Evolutionary conservation across 768 basidiomycete genomes (phyloP), one percentile per base, ranked within the genome.

Genomic region (Roridomyces roridus): DNA sequence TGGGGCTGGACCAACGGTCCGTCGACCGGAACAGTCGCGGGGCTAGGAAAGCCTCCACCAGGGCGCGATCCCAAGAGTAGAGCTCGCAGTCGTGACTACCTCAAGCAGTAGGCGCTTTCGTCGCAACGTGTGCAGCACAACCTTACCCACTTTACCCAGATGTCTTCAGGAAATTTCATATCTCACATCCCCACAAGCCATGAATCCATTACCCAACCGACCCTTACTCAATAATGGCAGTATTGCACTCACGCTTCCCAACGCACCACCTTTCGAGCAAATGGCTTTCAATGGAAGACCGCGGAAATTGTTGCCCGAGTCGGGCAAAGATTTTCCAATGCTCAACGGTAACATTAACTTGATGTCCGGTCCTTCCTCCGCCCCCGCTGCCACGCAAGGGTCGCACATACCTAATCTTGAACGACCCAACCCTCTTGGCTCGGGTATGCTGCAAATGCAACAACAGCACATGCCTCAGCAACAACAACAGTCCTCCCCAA

Each of bases 111-210:
- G 39, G 61, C 68, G 89, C 81, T 50, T 31, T 26, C n/a, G 15
- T 39, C 18, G 45, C 36, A 43, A 52, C 46, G 26, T 55, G 39
- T 56, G 47, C 21, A 26, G 26, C 44, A 37, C 28, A 56, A 26
- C 36, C 60, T 49, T 43, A 49, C 46, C 24, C 37, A 20, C 37
- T 45, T 46, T 14, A 46, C 72, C 6, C 60, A 95, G 92, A 74
- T 98, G 97, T 74, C 80, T 99, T 23, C 97, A 98, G 76, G 97
- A 99, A 80, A 92, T 99, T 63, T 92, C 93, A 12, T 99, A 99
- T 74, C 79, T 99, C 50, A 99, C 97, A 1, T 98, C 96, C 0
- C 89, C 94, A 1, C 92, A 97, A 71, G 96, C 97, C 6, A 89
- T 98, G 84, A 99, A 99, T 70, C 97, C 97, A 40, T 80, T 98